Base-by-base conservation (phyloP, 2,329 filamentous ascomycete species). In the Talaromyces sp. region DNA sequence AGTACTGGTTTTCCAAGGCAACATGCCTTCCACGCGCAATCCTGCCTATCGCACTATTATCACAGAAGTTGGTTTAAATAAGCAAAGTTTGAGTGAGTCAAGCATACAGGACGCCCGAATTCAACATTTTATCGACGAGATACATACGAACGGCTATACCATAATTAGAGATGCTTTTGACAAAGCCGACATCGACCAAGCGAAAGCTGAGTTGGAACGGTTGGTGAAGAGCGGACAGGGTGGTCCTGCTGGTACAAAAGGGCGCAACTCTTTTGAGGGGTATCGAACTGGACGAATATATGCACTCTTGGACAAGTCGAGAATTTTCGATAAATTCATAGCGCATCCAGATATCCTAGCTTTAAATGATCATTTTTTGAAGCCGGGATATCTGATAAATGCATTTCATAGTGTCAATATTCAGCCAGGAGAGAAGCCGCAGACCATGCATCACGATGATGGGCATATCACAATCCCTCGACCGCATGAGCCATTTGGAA, bases 301-400 rank as follows among this genome's bases (percentile, higher is more conserved):
- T 50, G 16, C 56, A 16, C 56, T 57, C 6, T 57, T 57, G 28
- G 40, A 57, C 16, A 57, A 57, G 16, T 57, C 56, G 2, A 57
- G 56, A 28, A 12, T 57, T 10, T 57, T 57, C n/a, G 56, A 57
- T 34, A 57, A 57, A 57, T 57, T 57, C 28, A 28, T 57, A 40
- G n/a, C 40, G 12, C 56, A 57, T 12, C 36, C 56, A 28, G 56
- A 57, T 16, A 40, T 57, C 16, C 33, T 57, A 16, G 56, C 56
- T 4, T 57, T 57, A 27, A 57, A 57, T 27, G 56, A 57, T 14
- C 47, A 47, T 57, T 57, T 57, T 27, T 23, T 57, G 28, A 31
- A 57, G 3, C 40, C 40, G 23, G 56, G 56, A 31, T 50, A 47
- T 50, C 27, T 47, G 33, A 57, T 57, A 23, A 57, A 50, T 33